These are phyloP conservation scores for Porcisia deanei DNA, from an alignment of 208 protist species.

Conservation along the genomic window DNA sequence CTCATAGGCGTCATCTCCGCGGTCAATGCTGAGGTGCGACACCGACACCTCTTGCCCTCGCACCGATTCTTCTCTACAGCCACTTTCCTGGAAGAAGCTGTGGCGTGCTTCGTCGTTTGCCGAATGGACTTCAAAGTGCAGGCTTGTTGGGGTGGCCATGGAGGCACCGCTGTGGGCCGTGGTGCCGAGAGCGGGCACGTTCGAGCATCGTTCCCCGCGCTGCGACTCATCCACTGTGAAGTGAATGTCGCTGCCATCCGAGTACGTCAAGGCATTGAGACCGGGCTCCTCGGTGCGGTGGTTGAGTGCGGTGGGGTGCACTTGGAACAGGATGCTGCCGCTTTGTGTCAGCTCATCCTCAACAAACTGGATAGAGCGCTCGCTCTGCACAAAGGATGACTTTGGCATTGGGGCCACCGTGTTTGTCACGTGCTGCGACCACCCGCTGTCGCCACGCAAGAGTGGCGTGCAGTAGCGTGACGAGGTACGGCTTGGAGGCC, in stretches of 20 bases:
- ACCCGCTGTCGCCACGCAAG: neutral
- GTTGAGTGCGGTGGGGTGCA: slow-evolving; percentile 11
- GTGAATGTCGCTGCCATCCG: slow-evolving; percentile 24
- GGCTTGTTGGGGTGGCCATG: slow-evolving; percentile 10
- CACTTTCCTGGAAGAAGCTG: slow-evolving; percentile 16
- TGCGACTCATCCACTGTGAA: slow-evolving; percentile 17
- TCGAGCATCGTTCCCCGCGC: neutral
- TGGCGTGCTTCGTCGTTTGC: slow-evolving; percentile 6
- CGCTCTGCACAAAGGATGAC: slow-evolving; percentile 17
- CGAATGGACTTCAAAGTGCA: slow-evolving; percentile 27
- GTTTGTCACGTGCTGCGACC: neutral
- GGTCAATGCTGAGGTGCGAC: neutral
- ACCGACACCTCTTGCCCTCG: neutral
- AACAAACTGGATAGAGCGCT: slow-evolving; percentile 14
- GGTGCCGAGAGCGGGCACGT: neutral
- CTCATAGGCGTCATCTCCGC: neutral
- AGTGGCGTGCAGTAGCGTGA: slow-evolving; percentile 22
- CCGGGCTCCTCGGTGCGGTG: neutral
- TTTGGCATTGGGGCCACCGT: neutral
- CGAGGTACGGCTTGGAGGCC: slow-evolving; percentile 33
- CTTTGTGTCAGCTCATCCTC: slow-evolving; percentile 12
- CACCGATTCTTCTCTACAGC: neutral
- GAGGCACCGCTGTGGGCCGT: neutral
- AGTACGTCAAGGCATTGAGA: slow-evolving; percentile 2
- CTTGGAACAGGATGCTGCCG: slow-evolving; percentile 25